Evolutionary conservation across 805 yeast genomes (phyloP), one percentile per base, ranked within the genome.

Genomic region (Kodamaea kaohsiungensis): DNA sequence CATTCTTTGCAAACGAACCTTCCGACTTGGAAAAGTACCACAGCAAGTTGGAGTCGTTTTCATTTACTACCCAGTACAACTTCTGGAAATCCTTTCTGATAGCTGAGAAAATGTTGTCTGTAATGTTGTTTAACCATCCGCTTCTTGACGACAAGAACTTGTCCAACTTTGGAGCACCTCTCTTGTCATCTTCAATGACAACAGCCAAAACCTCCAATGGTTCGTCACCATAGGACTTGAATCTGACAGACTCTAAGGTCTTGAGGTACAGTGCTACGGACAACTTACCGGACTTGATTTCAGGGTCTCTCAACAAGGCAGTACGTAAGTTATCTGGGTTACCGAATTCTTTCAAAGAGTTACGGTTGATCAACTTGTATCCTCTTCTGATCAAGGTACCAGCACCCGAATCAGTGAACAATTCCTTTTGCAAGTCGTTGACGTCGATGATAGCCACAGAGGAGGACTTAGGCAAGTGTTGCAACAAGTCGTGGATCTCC

Each of bases 301-400:
- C 91, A 2, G 86, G 82, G 67, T 91, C 97, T 70, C 91, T 82
- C 64, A 82, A 80, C 57, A 95, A 79, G 17, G 91, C 95, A 48
- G 80, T 69, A 73, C 96, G 83, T 62, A 95, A 81, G 52, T 84
- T 75, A 66, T 89, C 96, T n/a, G 90, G 83, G 56, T 86, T 83
- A 37, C 76, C 69, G 68, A 92, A 88, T 58, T 89, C 93, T 39
- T 77, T 72, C 52, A 91, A 75, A 18, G 88, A 82, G 64, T 83
- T 81, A 69, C 91, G 85, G 65, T 84, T 86, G 54, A 87, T 70
- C 61, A 95, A 80, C 75, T 90, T 91, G 77, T 93, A 90, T 58
- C 99, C 99, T 73, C 99, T 86, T 82, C 99, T 88, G 65, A 95
- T 91, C 77, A 95, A 81, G 46, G 99, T 95, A 68, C 99, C 99